Conservation (phyloP, 2,329 filamentous ascomycete species). For the Bipolaris oryzae region DNA sequence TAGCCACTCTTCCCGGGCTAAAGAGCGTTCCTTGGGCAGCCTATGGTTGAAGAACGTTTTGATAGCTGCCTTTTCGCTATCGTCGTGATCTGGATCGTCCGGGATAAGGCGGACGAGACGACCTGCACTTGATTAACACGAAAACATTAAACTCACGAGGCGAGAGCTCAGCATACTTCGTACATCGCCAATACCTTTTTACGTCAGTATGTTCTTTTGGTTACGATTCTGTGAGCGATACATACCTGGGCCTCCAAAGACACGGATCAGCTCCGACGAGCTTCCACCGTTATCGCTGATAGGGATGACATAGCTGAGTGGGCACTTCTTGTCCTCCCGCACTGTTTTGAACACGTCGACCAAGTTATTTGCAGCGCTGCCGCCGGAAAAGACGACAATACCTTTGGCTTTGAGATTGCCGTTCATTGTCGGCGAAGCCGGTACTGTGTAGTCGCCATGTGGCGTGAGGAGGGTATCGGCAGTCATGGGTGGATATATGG, state of each 20-base stretch:
- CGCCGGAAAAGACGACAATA: constrained; percentile 87
- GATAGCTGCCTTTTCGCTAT: constrained; percentile 68
- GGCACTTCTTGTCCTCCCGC: constrained; percentile 66
- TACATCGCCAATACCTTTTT: constrained; percentile 70
- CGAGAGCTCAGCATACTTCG: constrained; percentile 62
- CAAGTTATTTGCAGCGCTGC: constrained; percentile 91
- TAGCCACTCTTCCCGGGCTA: constrained; percentile 80
- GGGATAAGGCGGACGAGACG: constrained; percentile 91
- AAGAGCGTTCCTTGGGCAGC: constrained; percentile 65
- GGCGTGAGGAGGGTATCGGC: constrained; percentile 25
- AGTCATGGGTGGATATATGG: constrained; percentile 22
- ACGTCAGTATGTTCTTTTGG: constrained; percentile 3
- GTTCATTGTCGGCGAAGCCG: constrained; percentile 28
- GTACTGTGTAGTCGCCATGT: constrained; percentile 23
- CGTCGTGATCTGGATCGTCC: constrained; percentile 58
- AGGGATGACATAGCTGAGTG: constrained; percentile 85
- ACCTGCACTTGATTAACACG: constrained; percentile 57
- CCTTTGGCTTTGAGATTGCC: constrained; percentile 51
- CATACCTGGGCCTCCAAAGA: constrained; percentile 88
- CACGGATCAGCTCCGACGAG: constrained; percentile 89
- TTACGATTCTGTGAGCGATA: constrained; percentile 8
- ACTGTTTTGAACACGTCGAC: constrained; percentile 82
- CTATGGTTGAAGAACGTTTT: constrained; percentile 88
- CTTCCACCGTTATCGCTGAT: constrained; percentile 96
- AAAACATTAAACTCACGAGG: background rate